A percentile compares a stretch with the other conserved stretches of the same genome.
Conservation (phyloP, 345 rosid species). For the Eucalyptus fibrosa region DNA sequence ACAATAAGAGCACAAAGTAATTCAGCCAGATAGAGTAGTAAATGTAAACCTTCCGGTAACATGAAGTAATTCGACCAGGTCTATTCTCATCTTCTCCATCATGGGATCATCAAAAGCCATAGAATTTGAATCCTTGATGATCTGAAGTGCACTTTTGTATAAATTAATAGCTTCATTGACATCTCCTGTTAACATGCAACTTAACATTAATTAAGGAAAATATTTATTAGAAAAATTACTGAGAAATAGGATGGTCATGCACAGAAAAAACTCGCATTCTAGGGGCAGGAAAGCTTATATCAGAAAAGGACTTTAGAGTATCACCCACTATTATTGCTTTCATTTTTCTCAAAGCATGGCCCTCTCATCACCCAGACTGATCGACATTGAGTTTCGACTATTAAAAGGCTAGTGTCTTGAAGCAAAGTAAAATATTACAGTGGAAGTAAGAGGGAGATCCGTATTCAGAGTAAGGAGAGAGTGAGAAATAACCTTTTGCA, state of each 20-base stretch:
- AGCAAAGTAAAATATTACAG: background rate
- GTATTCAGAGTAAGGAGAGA: background rate
- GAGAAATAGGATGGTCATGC: background rate
- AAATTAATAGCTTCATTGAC: slow-evolving; percentile 53
- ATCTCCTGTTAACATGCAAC: slow-evolving; percentile 32
- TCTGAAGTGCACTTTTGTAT: slow-evolving; percentile 49
- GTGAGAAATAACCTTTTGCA: slow-evolving; percentile 39
- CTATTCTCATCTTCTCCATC: slow-evolving; percentile 75
- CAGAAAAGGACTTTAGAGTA: background rate
- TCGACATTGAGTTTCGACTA: background rate
- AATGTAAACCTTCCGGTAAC: slow-evolving; percentile 55
- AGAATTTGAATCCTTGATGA: slow-evolving; percentile 55
- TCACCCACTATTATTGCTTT: background rate
- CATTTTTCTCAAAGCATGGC: background rate
- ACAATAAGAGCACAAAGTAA: background rate
- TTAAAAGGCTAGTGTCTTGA: background rate
- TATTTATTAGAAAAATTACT: background rate
- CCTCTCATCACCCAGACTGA: background rate
- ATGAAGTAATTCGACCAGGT: slow-evolving; percentile 86
- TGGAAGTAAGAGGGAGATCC: background rate
- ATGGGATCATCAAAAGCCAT: slow-evolving; percentile 40
- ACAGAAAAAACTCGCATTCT: background rate
- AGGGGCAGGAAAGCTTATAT: background rate
- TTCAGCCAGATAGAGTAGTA: background rate
- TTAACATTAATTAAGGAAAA: background rate